These are phyloP conservation scores for Epichloe gansuensis DNA, from an alignment of 2,329 filamentous ascomycete genomes.

Conservation along the genomic window DNA sequence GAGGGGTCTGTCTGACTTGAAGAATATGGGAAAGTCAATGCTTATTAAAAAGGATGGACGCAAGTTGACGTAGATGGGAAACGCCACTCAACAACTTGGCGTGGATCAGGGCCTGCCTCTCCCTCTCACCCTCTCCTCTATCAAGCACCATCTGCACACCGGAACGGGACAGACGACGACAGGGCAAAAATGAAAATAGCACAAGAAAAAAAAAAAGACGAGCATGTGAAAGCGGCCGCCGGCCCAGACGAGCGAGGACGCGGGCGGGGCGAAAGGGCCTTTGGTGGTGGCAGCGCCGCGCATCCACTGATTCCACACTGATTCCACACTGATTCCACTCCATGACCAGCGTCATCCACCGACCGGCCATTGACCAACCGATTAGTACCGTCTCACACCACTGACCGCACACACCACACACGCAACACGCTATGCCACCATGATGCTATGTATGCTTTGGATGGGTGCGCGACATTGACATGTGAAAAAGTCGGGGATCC, in stretches of 20 bases:
- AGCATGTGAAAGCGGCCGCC: constrained; percentile 6
- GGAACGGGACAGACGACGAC: neutral
- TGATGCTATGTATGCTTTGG: no score
- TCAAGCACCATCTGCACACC: neutral
- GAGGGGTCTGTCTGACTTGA: neutral
- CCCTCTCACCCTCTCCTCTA: neutral
- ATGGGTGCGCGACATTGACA: neutral
- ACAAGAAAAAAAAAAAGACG: neutral
- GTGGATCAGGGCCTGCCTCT: neutral
- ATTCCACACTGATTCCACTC: no score
- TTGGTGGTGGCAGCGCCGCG: no score
- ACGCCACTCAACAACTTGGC: constrained; percentile 3
- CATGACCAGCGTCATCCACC: neutral
- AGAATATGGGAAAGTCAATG: constrained; percentile 3
- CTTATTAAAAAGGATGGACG: constrained; percentile 5
- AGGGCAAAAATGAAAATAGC: neutral
- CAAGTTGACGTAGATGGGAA: neutral
- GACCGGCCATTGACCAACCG: neutral
- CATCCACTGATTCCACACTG: no score
- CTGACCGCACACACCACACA: neutral
- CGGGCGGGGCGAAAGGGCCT: neutral
- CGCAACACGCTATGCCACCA: neutral
- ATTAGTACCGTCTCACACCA: neutral
- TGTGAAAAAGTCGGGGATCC: neutral
- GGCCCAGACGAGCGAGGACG: neutral